phyloP scores from a whole-genome alignment of 805 yeast species.

The Candida dajiaensis region DNA sequence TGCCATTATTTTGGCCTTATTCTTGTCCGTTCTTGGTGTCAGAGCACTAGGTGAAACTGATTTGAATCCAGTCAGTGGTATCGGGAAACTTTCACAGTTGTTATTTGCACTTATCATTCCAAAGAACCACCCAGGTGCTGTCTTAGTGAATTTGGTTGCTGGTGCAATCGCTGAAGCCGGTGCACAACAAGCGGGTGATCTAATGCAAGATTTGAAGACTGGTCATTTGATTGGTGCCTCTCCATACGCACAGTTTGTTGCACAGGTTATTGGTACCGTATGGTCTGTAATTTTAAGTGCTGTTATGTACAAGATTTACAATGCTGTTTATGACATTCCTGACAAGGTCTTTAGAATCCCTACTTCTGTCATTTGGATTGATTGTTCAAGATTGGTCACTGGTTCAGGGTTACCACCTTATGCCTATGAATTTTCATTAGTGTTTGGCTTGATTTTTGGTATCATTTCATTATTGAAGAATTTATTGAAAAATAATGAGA shows the following conservation, averaged over 20 bases:
- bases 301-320: constrained; percentile 77
- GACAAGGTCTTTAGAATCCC: constrained; percentile 80
- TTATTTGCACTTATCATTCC: constrained; percentile 82
- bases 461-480: constrained; percentile 60
- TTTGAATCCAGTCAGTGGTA: constrained; percentile 93
- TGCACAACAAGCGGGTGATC: constrained; percentile 97
- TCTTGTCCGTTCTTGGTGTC: constrained; percentile 81
- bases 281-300: constrained; percentile 81
- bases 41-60: constrained; percentile 97
- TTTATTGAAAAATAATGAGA: constrained; percentile 35
- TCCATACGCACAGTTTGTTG: constrained; percentile 85
- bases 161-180: constrained; percentile 99
- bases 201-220: constrained; percentile 95
- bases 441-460: constrained; percentile 66
- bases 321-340: constrained; percentile 79
- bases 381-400: constrained; percentile 86
- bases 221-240: constrained; percentile 91
- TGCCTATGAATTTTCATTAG: constrained; percentile 54
- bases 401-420: constrained; percentile 86
- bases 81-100: constrained; percentile 89
- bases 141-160: constrained; percentile 80
- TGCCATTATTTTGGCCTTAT: constrained; percentile 70
- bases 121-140: constrained; percentile 66
- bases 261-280: constrained; percentile 81
- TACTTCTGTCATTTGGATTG: constrained; percentile 95